These are phyloP conservation scores for Tolypocladium nubicola DNA, from an alignment of 2,329 filamentous ascomycete genomes.

Conservation along the genomic window DNA sequence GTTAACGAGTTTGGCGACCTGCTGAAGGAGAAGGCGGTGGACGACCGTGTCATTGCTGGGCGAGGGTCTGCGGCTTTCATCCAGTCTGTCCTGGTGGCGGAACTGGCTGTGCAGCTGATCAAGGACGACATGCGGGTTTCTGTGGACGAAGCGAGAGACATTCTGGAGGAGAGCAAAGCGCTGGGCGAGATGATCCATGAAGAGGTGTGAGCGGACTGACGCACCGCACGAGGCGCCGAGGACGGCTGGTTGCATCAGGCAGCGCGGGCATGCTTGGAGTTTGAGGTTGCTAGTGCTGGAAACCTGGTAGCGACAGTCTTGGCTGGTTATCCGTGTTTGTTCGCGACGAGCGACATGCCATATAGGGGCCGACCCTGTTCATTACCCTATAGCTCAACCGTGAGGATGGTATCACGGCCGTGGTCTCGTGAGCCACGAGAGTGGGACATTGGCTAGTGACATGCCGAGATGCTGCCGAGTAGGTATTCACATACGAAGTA, in stretches of 20 bases:
- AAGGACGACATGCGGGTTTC: slow-evolving; percentile 43
- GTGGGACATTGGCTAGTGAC: background rate
- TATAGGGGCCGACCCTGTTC: no score
- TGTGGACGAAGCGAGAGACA: slow-evolving; percentile 32
- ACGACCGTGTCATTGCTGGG: slow-evolving; percentile 55
- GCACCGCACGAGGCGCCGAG: background rate
- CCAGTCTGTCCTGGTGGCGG: slow-evolving; percentile 67
- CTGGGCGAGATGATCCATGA: slow-evolving; percentile 60
- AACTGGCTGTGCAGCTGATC: slow-evolving; percentile 46
- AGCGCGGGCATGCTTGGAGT: background rate
- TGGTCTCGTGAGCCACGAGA: background rate
- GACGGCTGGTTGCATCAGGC: background rate
- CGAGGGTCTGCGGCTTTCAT: slow-evolving; percentile 60
- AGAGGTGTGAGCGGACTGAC: slow-evolving; percentile 27
- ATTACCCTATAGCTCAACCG: background rate
- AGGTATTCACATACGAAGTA: no score
- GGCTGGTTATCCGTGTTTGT: no score
- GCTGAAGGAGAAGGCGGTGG: slow-evolving; percentile 50
- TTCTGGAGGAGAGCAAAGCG: slow-evolving; percentile 56
- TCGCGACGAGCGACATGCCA: no score
- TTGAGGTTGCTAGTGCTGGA: background rate
- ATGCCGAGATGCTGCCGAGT: no score
- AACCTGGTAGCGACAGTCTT: background rate
- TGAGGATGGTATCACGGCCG: no score
- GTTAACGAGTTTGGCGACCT: slow-evolving; percentile 47